Base-by-base conservation (phyloP, 306 rosid genomes). In the Geum urbanum region DNA sequence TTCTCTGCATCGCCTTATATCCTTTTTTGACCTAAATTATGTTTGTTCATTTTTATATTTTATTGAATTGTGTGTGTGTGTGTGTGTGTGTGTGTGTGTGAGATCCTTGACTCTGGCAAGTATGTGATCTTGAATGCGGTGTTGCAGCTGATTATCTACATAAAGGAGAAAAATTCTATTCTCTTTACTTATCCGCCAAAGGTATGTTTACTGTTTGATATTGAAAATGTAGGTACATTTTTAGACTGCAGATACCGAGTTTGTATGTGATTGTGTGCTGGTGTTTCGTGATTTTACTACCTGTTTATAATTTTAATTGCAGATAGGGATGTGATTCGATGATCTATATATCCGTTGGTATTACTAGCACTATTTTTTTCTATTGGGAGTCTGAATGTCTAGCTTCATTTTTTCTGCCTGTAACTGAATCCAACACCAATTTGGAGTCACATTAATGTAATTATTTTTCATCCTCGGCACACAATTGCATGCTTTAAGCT, bases 131-230 rank as follows among this genome's bases (percentile, higher is more conserved):
- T 91, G 76, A 95, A 86, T 72, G 91, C 69, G 48, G 18, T 95
- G 49, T 81, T 91, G 92, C 99, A 91, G 92, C 84, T 95, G 74
- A 80, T 95, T 77, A 78, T 87, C 47, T 91, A 77, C 82, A 80
- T 86, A 3, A 94, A 91, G 89, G 96, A 95, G 95, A 95, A 95
- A 81, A 83, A 87, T 63, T 95, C 95, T 63, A 89, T 95, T 70
- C 84, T 95, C 78, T 91, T 89, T 52, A 95, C 97, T 18, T 83
- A 91, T 82, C 92, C 97, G 78, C 96, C 88, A 8, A 78, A 70
- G 56, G 99, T 95, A 74, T 74, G 91, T 66, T 51, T 18, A 3
- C 49, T 76, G 74, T 66, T 75, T 35, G n/a, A 0, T 0, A 43
- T 55, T 22, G 7, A 45, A 54, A 55, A 20, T 69, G 52, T 20